Base-by-base conservation (phyloP, 331 rosid species). In the Quercus tomentella region DNA sequence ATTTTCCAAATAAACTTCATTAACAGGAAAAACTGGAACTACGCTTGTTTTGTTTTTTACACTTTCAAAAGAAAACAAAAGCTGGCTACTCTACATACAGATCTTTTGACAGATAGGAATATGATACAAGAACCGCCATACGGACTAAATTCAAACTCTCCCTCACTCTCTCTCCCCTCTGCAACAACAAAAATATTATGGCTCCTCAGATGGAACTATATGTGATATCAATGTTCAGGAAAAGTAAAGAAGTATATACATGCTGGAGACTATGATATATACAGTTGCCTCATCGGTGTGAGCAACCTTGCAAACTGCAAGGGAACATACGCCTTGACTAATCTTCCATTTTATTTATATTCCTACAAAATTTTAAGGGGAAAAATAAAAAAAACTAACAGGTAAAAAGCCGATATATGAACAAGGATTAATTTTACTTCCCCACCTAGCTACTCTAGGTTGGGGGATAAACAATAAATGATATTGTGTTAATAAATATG, bases 241-340 rank as follows among this genome's bases (percentile, higher is more conserved):
- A 63, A 56, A 41, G 37, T 41, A 58, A 56, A 68, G 49, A 56
- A 70, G 67, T 43, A 45, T 68, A 35, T 55, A 56, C 21, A 74
- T 70, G n/a, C 45, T n/a, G 7, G 56, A 56, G 86, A 65, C 84
- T 66, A 83, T 52, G 94, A 79, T 77, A 82, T 75, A 76, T 90
- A 93, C 41, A 87, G 82, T 80, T 92, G 97, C 86, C 97, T 89
- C 96, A 93, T 82, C 68, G 97, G 97, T 79, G 99, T 90, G 57
- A 93, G 93, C 82, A 95, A 82, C 92, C 97, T 93, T 69, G 99
- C 97, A 81, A 87, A 92, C 68, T 97, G 90, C 20, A 93, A 92
- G 78, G 97, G 99, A 23, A 95, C 97, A 23, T 92, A 89, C 57
- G 97, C 99, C 87, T 87, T 87, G 77, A 95, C 81, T 75, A 91